Evolutionary conservation across 2,329 filamentous ascomycete species (phyloP), one percentile per base, ranked within the genome.

Genomic region (Xylariaceae sp.): DNA sequence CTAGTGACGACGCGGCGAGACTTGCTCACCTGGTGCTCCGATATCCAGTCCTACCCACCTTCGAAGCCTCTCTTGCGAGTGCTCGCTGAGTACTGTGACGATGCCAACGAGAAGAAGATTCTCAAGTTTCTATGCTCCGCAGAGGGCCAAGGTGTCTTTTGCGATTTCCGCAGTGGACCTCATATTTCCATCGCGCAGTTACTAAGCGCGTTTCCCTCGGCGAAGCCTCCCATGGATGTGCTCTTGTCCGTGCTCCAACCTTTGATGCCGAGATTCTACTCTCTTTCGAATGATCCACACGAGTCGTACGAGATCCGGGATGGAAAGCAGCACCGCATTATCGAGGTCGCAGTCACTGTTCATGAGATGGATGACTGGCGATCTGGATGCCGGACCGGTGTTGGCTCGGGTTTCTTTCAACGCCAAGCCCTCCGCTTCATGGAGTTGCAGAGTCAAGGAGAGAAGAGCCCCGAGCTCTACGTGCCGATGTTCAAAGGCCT

Each of bases 241-340:
- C 80, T 99, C 9, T 82, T 97, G 42, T 89, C 89, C 2, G 83
- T 88, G 49, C 83, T 97, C 56, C 89, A 89, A 68, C 89, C 90
- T 53, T 82, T 97, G 55, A 97, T 97, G 93, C 94, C 94, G 2
- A 89, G 94, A 61, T 99, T 99, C 79, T 99, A 99, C 78, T 97
- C 93, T 3, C 85, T 99, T 11, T 97, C 92, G 56, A 97, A 96
- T 73, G 94, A 99, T 70, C 94, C 94, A 0, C 90, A 94, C 64
- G 86, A 95, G 66, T 82, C 81, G 6, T 89, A 83, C 62, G 82
- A 83, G 63, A 82, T 86, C 18, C 83, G 85, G 63, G 88, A 88
- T 64, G 83, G 85, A 45, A 84, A 88, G 64, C 82, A 84, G 66
- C 88, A 89, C 64, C 89, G 92, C 35, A 78, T 97, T 61, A 87